Conservation (phyloP, 2,329 filamentous ascomycete species). For the Cytospora schulzeri region DNA sequence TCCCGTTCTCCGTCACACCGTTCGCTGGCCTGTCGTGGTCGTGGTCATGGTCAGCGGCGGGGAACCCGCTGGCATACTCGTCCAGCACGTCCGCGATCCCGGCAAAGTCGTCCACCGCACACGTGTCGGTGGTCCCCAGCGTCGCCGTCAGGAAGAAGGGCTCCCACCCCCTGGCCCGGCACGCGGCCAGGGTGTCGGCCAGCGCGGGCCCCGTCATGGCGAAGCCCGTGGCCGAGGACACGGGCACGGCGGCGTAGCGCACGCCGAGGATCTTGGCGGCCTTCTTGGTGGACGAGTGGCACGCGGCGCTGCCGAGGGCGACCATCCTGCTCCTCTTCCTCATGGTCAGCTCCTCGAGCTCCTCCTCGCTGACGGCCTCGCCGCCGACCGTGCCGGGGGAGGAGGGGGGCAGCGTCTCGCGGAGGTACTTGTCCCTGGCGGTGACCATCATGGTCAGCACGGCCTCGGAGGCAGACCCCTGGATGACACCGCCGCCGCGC, state of each 20-base stretch:
- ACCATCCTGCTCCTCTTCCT: conserved; percentile 72
- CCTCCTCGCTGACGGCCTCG: conserved; percentile 45
- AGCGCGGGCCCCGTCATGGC: conserved; percentile 69
- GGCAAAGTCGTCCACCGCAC: conserved; percentile 80
- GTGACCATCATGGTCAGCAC: conserved; percentile 85
- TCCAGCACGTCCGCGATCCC: conserved; percentile 60
- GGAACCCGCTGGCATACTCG: conserved; percentile 33
- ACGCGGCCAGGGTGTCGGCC: conserved; percentile 62
- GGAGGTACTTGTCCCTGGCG: conserved; percentile 77
- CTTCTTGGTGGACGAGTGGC: conserved; percentile 86
- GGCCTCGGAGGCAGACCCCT: conserved; percentile 87
- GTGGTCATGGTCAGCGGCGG: background rate
- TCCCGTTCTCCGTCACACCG: too few relatives aligned
- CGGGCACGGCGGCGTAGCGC: conserved; percentile 72
- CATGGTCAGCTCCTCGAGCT: conserved; percentile 70
- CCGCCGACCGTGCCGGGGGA: too few relatives aligned
- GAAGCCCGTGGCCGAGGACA: conserved; percentile 64
- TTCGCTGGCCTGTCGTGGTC: too few relatives aligned
- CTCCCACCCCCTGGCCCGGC: conserved; percentile 69
- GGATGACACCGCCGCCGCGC: conserved; percentile 85
- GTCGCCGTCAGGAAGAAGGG: conserved; percentile 87
- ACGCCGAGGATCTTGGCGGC: conserved; percentile 84
- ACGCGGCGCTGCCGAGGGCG: conserved; percentile 75
- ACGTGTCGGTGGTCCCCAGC: conserved; percentile 85
- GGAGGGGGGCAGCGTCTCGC: conserved; percentile 57